Base-by-base conservation (phyloP, 768 basidiomycete species). In the Peribolospora baueri region DNA sequence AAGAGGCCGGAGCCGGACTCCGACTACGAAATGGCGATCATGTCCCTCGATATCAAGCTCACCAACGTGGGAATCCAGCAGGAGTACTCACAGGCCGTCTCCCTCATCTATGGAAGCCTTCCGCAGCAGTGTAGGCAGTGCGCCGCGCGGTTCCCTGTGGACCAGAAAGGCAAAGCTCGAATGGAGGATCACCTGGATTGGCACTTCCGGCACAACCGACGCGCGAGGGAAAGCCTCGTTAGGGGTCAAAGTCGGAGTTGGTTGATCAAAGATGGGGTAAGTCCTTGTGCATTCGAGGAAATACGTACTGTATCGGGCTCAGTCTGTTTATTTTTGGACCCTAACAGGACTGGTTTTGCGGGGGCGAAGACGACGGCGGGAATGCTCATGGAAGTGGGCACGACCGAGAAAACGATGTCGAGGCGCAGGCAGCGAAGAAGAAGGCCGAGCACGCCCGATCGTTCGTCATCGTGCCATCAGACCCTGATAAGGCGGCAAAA, bases 171-270 rank as follows among this genome's bases (percentile, higher is more conserved):
- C 57, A 84, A 80, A 70, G 80, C 78, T 65, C 72, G 70, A 45
- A 74, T 88, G 73, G 77, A 90, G 61, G 77, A 80, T 56, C 93
- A 98, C 65, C 74, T 97, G 62, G 91, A 98, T 66, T 82, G 84
- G 81, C 91, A 98, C 67, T 95, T 93, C 70, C 75, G 80, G 65
- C 82, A 91, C 65, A 97, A 95, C 64, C 76, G 81, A 57, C 83
- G 63, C 58, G 64, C 66, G 54, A 53, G 64, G 6, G 66, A 68
- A 66, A 79, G 78, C 46, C 68, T 76, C 13, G 86, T 84, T 0
- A 75, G 91, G 57, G 87, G 86, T 43, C 80, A 87, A 61, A 84
- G 81, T 62, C 75, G 91, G 37, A 81, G 82, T 62, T 95, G 90
- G 90, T 84, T 88, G 56, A 73, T 84, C 53, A 72, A 75, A 58